Conservation (phyloP, 208 protist species). For the Acanthamoeba comandoni region DNA sequence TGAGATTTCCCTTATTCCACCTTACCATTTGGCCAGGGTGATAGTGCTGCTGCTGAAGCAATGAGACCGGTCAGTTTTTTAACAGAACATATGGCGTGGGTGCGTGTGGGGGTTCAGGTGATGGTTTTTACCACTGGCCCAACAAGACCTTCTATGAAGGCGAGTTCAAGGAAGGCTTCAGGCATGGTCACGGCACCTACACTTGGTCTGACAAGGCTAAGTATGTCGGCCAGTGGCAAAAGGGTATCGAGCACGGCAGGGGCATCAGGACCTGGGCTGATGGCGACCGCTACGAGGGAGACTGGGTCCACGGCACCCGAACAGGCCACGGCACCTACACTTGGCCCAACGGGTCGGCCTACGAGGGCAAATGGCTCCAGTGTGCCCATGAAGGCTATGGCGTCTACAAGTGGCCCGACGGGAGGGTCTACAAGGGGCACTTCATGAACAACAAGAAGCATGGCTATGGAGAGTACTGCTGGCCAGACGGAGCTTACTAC, state of each 20-base stretch:
- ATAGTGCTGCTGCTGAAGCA: neutral
- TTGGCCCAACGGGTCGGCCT: conserved; percentile 63
- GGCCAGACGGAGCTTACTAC: conserved; percentile 50
- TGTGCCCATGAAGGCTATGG: conserved; percentile 61
- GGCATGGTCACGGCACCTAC: conserved; percentile 64
- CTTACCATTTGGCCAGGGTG: neutral
- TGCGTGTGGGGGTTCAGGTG: too few species aligned
- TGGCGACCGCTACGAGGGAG: conserved; percentile 69
- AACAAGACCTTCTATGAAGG: conserved; percentile 70
- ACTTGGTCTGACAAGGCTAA: conserved; percentile 59
- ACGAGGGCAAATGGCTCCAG: conserved; percentile 71
- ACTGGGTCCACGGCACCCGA: conserved; percentile 66
- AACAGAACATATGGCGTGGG: too few species aligned
- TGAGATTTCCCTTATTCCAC: neutral
- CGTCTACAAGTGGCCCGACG: conserved; percentile 67
- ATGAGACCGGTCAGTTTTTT: too few species aligned
- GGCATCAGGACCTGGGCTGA: conserved; percentile 43
- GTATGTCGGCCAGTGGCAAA: conserved; percentile 66
- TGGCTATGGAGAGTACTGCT: conserved; percentile 63
- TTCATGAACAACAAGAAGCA: conserved; percentile 74
- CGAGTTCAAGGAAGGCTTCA: conserved; percentile 67
- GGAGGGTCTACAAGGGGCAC: conserved; percentile 57
- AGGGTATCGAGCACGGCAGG: conserved; percentile 65
- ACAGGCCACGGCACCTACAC: conserved; percentile 53
- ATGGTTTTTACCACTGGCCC: conserved; percentile 46